Base-by-base conservation (phyloP, 805 yeast species). In the Blastobotrys peoriensis region DNA sequence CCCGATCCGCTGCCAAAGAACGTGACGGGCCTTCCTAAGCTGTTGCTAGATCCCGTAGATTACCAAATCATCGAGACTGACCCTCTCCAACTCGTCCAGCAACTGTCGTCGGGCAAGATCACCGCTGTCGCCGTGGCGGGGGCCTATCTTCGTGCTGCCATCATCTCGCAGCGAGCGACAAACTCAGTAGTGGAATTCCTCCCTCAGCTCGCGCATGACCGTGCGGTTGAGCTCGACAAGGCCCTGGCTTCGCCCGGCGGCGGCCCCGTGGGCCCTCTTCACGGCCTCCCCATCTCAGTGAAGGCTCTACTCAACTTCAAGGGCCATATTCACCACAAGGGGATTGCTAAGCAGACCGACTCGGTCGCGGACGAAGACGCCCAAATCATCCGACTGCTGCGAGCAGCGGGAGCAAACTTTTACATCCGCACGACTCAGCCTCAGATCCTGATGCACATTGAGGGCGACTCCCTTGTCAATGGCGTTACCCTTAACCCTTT, bases 271-370 rank as follows among this genome's bases (percentile, higher is more conserved):
- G 88, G 87, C 35, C 83, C 86, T 8, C 63, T 81, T 46, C 87
- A 81, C 53, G 87, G 87, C 36, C 64, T 81, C 33, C 87, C 87
- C 15, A 61, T 82, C 36, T 80, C 86, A 0, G 63, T 81, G 36
- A 82, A 81, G 55, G 87, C 82, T 57, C 86, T 80, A 57, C 72
- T 77, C 59, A 68, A 71, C 46, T 73, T 68, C 55, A 69, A 66
- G 44, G 81, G 75, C 4, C 69, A 25, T 25, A 25, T 25, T 13
- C 30, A 25, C 13, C 30, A 25, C 13, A 25, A 25, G 13, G 30
- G 30, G 13, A 25, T 25, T 13, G 13, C 30, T 13, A 25, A 25
- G 30, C 10, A 25, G 13, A 25, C 30, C 10, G 30, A 25, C 30
- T 8, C 13, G 8, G 13, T 25, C 30, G 30, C 30, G 10, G 13